Evolutionary conservation across 331 rosid species (phyloP).

Genomic region (Phaseolus coccineus): DNA sequence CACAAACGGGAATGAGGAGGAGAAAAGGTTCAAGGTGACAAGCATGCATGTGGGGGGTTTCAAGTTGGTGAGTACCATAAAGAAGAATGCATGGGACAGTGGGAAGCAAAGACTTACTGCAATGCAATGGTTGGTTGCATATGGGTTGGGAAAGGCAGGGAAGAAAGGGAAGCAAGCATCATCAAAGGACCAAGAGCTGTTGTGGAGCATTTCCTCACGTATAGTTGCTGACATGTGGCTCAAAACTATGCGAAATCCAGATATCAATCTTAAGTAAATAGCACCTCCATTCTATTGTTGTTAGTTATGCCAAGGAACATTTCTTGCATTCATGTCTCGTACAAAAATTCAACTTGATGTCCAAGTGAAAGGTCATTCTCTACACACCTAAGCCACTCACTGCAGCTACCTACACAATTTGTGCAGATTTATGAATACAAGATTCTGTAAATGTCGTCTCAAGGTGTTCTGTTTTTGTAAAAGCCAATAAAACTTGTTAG

Average conservation of each 20-base stretch:
- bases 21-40: constrained; percentile 61
- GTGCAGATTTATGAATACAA: constrained; percentile 22
- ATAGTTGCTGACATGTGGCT: constrained; percentile 99
- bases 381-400: background rate
- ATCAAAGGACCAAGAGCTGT: constrained; percentile 64
- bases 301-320: constrained; percentile 16
- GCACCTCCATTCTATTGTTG: constrained; percentile 4
- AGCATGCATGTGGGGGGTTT: constrained; percentile 88
- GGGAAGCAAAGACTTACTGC: constrained; percentile 86
- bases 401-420: constrained; percentile 17
- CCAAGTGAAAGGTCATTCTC: constrained; percentile 5
- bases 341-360: constrained; percentile 13
- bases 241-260: constrained; percentile 88
- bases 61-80: constrained; percentile 60
- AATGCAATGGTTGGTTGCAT: constrained; percentile 90
- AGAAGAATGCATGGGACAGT: constrained; percentile 71
- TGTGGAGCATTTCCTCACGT: constrained; percentile 90
- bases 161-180: constrained; percentile 67
- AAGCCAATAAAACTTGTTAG: constrained; percentile 34
- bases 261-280: constrained; percentile 66
- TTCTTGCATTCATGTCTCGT: constrained; percentile 31
- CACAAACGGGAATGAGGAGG: constrained; percentile 48
- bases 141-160: constrained; percentile 76
- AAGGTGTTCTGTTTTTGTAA: constrained; percentile 28
- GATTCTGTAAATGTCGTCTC: constrained; percentile 33